Evolutionary conservation across 208 protist species (phyloP).

Genomic region (Dictyostelium gargantuum): DNA sequence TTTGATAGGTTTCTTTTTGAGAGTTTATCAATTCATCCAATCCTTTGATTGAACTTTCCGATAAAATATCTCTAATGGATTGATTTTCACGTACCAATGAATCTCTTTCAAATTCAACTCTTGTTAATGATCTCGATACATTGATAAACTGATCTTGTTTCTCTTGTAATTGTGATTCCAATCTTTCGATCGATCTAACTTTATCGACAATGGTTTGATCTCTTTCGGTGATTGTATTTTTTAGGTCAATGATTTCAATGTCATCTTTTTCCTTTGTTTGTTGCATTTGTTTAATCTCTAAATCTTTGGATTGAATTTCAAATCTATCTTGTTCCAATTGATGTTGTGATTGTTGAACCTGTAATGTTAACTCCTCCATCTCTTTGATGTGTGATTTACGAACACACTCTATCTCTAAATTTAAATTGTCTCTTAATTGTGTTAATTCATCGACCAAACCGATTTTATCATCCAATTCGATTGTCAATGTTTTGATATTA

Average conservation of each 20-base stretch:
- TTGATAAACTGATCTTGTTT: neutral
- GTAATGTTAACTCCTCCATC: slow-evolving; percentile 30
- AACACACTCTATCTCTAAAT: slow-evolving; percentile 50
- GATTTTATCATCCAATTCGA: neutral
- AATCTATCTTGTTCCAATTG: neutral
- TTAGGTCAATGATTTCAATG: neutral
- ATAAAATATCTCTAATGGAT: slow-evolving; percentile 17
- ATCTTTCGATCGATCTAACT: neutral
- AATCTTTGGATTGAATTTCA: neutral
- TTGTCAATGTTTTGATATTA: neutral
- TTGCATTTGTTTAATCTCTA: neutral
- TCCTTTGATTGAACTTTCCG: neutral
- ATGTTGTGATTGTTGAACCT: neutral
- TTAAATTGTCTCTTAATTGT: neutral
- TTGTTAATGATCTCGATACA: neutral
- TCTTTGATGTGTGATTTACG: slow-evolving; percentile 49
- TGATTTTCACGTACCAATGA: slow-evolving; percentile 2
- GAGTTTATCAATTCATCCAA: neutral
- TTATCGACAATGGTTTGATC: neutral
- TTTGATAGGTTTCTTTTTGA: slow-evolving; percentile 2
- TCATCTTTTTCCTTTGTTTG: neutral
- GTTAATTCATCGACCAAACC: neutral
- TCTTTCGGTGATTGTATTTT: neutral
- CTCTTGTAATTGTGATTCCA: neutral
- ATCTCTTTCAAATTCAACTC: slow-evolving; percentile 15